Conservation (phyloP, 176 grass and related monocot species). For the Areca catechu region DNA sequence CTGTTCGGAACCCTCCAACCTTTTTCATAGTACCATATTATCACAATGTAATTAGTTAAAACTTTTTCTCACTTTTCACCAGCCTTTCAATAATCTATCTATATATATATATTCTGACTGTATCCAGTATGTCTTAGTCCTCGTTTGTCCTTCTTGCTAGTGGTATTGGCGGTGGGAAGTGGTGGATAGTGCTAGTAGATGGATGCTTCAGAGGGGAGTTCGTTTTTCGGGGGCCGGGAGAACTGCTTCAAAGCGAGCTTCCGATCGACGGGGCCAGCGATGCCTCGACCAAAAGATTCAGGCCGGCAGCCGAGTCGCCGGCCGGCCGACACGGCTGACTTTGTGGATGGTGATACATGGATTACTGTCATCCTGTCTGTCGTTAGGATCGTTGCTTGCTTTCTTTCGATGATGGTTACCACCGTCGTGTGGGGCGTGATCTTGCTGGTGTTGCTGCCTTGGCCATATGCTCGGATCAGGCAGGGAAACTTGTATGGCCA, state of each 20-base stretch:
- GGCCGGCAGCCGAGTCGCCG: constrained; percentile 23
- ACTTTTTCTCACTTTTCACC: no score
- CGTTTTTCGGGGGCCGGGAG: background rate
- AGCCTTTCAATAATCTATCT: no score
- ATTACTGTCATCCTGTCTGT: constrained; percentile 15
- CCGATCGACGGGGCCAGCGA: background rate
- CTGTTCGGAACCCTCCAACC: no score
- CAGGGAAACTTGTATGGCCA: constrained; percentile 45
- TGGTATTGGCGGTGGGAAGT: no score
- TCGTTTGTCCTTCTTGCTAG: no score
- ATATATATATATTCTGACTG: no score
- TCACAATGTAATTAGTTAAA: no score
- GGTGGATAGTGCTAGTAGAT: background rate
- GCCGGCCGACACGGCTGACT: background rate
- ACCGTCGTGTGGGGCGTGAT: constrained; percentile 28
- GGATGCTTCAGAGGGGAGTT: background rate
- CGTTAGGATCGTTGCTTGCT: constrained; percentile 28
- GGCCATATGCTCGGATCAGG: constrained; percentile 34
- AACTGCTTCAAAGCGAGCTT: background rate
- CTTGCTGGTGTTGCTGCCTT: constrained; percentile 40
- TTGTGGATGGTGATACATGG: constrained; percentile 24
- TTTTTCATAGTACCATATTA: no score
- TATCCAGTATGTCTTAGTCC: no score
- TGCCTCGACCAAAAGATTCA: background rate
- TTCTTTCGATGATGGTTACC: constrained; percentile 33